These are phyloP conservation scores for Solanum paucissectum DNA, from an alignment of 257 asterid genomes.

Conservation along the genomic window DNA sequence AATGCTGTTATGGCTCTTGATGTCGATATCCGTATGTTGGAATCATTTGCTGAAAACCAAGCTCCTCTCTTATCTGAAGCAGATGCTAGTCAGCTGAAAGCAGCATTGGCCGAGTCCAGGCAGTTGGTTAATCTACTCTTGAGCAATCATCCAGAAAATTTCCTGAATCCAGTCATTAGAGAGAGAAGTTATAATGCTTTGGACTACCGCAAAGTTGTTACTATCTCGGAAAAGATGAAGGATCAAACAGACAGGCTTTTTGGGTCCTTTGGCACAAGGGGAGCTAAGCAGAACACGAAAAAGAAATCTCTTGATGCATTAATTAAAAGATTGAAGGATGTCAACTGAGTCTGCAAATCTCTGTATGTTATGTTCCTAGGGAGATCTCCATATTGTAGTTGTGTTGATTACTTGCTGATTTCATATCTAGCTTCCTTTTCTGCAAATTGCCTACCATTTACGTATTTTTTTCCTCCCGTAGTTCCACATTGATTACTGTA, in stretches of 20 bases:
- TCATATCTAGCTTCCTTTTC: neutral
- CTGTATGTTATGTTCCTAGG: conserved; percentile 18
- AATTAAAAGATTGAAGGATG: conserved; percentile 86
- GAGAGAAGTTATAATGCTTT: conserved; percentile 78
- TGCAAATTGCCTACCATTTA: neutral
- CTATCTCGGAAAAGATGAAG: conserved; percentile 80
- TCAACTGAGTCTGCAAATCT: conserved; percentile 30
- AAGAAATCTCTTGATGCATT: conserved; percentile 87
- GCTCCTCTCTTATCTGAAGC: conserved; percentile 54
- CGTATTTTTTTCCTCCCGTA: neutral
- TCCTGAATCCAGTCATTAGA: conserved; percentile 81
- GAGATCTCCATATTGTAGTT: conserved; percentile 9
- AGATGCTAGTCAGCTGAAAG: conserved; percentile 57
- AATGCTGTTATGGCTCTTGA: conserved; percentile 76
- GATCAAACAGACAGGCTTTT: conserved; percentile 84
- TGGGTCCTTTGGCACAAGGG: conserved; percentile 85
- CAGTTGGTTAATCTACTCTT: conserved; percentile 80
- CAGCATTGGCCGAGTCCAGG: conserved; percentile 75
- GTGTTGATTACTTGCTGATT: conserved; percentile 20
- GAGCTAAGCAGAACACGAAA: conserved; percentile 79
- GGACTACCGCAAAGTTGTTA: conserved; percentile 71
- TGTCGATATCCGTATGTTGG: conserved; percentile 67
- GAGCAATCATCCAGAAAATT: conserved; percentile 91
- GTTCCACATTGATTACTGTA: conserved; percentile 4
- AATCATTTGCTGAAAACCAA: conserved; percentile 89